Evolutionary conservation across 1,139 yeast genomes (phyloP).

Genomic region (Pichia sp.): DNA sequence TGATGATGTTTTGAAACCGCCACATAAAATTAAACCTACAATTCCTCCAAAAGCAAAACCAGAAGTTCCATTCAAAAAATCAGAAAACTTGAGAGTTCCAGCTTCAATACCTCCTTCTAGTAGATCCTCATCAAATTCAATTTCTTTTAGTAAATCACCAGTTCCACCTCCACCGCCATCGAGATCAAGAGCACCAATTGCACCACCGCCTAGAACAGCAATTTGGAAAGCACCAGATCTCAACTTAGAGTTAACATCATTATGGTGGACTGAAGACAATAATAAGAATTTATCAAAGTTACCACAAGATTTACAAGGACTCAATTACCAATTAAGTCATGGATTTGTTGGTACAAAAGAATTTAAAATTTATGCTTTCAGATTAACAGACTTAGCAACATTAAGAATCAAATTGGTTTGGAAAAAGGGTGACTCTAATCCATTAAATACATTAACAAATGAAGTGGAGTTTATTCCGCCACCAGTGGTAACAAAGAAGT

Average conservation of each 20-base stretch:
- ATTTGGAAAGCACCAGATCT: slow-evolving; percentile 31
- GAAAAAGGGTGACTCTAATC: slow-evolving; percentile 31
- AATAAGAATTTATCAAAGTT: slow-evolving; percentile 27
- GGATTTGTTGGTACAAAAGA: slow-evolving; percentile 25
- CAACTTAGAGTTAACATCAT: slow-evolving; percentile 38
- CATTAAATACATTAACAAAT: slow-evolving; percentile 26
- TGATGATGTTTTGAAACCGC: slow-evolving; percentile 1
- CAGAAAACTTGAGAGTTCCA: not conserved
- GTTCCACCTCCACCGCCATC: slow-evolving; percentile 17
- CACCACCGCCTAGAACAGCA: slow-evolving; percentile 18
- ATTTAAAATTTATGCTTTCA: slow-evolving; percentile 30
- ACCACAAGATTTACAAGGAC: slow-evolving; percentile 36
- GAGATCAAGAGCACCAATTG: slow-evolving; percentile 16
- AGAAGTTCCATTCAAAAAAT: slow-evolving; percentile 4
- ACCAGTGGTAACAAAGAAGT: slow-evolving; percentile 34
- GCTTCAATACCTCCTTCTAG: slow-evolving; percentile 11
- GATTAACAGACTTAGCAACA: slow-evolving; percentile 49
- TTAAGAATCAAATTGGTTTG: slow-evolving; percentile 42
- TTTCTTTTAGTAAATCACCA: slow-evolving; percentile 2
- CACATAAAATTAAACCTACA: slow-evolving; percentile 8
- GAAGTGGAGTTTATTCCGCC: slow-evolving; percentile 45
- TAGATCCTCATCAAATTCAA: slow-evolving; percentile 1
- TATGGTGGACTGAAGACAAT: slow-evolving; percentile 39
- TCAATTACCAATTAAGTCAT: slow-evolving; percentile 34
- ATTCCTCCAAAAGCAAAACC: slow-evolving; percentile 6